Conservation (phyloP, 176 grass and related monocot species). For the Thinopyrum elongatum region DNA sequence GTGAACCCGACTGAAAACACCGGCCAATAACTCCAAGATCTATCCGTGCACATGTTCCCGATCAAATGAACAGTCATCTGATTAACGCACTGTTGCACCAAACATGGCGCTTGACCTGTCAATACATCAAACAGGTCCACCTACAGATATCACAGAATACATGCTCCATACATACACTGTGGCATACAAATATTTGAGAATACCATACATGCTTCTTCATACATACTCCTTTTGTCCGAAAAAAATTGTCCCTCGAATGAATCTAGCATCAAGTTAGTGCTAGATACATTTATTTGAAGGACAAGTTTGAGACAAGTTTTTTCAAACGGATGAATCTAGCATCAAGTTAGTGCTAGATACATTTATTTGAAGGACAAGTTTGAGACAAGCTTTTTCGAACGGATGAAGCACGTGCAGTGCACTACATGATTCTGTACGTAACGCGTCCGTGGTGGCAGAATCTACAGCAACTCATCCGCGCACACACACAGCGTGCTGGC, state of each 20-base stretch:
- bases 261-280: too few species aligned
- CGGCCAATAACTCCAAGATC: neutral
- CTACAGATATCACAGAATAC: neutral
- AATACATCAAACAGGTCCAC: neutral
- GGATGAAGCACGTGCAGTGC: too few species aligned
- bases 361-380: too few species aligned
- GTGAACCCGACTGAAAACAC: slow-evolving; percentile 18
- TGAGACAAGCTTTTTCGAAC: too few species aligned
- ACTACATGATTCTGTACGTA: neutral
- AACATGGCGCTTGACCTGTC: neutral
- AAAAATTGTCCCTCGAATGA: too few species aligned
- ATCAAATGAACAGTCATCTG: neutral
- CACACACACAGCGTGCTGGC: neutral
- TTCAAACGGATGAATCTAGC: too few species aligned
- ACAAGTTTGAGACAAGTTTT: too few species aligned
- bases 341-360: too few species aligned
- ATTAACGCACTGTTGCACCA: neutral
- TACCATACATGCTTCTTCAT: too few species aligned
- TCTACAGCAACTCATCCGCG: slow-evolving; percentile 6
- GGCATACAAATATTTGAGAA: too few species aligned
- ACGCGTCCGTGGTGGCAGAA: slow-evolving; percentile 32
- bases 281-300: too few species aligned
- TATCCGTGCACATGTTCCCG: neutral
- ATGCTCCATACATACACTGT: neutral
- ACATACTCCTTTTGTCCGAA: too few species aligned